Percentiles rank a stretch among this genome's conserved stretches.
These are phyloP conservation scores for Cladosporium sp. DNA, from an alignment of 2,329 filamentous ascomycete genomes.

Conservation along the genomic window DNA sequence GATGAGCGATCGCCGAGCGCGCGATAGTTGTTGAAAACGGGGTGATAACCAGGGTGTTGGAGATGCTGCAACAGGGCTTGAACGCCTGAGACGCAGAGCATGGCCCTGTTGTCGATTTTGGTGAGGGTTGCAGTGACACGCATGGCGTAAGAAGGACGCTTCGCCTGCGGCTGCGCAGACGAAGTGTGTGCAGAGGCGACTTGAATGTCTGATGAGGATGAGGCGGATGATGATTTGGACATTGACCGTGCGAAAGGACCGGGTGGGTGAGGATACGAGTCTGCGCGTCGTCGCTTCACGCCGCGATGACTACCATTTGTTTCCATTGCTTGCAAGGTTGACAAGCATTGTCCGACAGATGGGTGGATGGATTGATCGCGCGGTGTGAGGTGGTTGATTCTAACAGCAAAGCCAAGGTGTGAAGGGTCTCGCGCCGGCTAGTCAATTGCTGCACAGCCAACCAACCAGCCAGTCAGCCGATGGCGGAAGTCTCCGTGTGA, in stretches of 20 bases:
- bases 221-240: conserved; percentile 15
- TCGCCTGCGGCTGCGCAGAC: background rate
- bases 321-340: conserved; percentile 6
- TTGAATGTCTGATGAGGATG: conserved; percentile 25
- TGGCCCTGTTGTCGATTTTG: background rate
- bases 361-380: background rate
- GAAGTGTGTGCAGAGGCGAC: conserved; percentile 17
- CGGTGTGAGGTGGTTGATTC: conserved; percentile 2
- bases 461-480: no score
- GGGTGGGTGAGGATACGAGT: background rate
- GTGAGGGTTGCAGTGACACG: background rate
- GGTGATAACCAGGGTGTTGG: no score
- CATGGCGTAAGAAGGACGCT: background rate
- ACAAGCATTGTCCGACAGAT: background rate
- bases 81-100: conserved; percentile 2
- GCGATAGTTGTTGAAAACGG: no score
- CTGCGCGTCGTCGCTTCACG: conserved; percentile 6
- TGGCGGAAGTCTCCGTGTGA: no score
- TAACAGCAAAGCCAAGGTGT: background rate
- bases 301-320: conserved; percentile 3
- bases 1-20: background rate
- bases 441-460: no score
- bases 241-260: conserved; percentile 1
- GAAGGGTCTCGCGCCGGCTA: no score
- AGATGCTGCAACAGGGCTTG: conserved; percentile 1